Base-by-base conservation (phyloP, 352 stramenopile species). In the Globisporangium solare region DNA sequence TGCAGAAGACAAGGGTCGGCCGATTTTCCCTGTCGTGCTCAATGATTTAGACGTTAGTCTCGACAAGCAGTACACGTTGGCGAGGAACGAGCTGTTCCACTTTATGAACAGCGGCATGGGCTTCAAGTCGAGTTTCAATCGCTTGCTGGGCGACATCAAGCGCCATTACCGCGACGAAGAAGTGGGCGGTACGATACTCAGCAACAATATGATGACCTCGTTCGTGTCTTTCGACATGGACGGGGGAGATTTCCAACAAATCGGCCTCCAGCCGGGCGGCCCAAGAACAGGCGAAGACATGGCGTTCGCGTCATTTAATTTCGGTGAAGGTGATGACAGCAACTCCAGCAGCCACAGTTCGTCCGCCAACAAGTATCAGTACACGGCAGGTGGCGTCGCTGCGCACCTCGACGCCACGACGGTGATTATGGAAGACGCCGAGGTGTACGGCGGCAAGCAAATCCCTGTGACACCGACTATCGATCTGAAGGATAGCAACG, bases 61-160 rank as follows among this genome's bases (percentile, higher is more conserved):
- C 0, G 84, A 90, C 67, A 88, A 92, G 51, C 75, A 79, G 46
- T 94, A 94, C 56, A 91, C 85, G 32, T 72, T 94, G 1, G 80
- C 83, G 20, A 74, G 85, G 13, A 91, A 83, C 47, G 78, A 91
- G 40, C 52, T 94, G 18, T 93, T 74, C 63, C 85, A 94, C 62
- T 94, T 94, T 41, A 72, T 89, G 59, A 73, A 62, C 48, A 74
- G 83, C 27, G 80, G 83, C 20, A 84, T 87, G 63, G 80, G 74
- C 35, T 92, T 92, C 54, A 77, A 83, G 40, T 58, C 68, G 15
- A 92, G 79, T 27, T 78, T 79, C 14, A 68, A 89, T 17, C 59
- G 51, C 4, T 63, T 92, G 27, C 48, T 88, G 3, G 42, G 61
- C 0, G 74, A 79, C 11, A 49, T 92, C 12, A 58, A 64, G 20